Conservation (phyloP, 208 protist species). For the Wallacemonas sp. region DNA sequence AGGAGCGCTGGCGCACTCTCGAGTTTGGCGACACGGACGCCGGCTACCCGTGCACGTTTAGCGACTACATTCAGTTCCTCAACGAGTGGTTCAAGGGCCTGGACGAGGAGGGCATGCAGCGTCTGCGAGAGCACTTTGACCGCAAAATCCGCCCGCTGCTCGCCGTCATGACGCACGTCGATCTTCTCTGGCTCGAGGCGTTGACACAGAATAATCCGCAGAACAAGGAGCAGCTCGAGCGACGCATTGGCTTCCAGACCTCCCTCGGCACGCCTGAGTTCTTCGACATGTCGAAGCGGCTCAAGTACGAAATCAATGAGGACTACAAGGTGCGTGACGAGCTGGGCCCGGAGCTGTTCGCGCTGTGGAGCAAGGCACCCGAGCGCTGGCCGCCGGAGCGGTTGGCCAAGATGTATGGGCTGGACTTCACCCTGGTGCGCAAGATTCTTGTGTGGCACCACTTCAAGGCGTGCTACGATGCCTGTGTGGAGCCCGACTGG, state of each 20-base stretch:
- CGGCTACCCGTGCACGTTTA: slow-evolving; percentile 90
- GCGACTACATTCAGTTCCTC: slow-evolving; percentile 94
- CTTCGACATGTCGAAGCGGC: slow-evolving; percentile 92
- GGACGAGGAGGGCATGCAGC: slow-evolving; percentile 91
- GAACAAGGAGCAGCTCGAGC: slow-evolving; percentile 88
- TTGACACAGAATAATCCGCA: slow-evolving; percentile 89
- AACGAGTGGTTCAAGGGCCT: slow-evolving; percentile 95
- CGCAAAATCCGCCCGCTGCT: slow-evolving; percentile 90
- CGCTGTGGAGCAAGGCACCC: slow-evolving; percentile 92
- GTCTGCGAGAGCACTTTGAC: slow-evolving; percentile 93
- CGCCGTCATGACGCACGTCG: slow-evolving; percentile 91
- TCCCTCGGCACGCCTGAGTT: slow-evolving; percentile 93
- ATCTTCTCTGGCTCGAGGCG: slow-evolving; percentile 91
- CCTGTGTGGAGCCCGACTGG: slow-evolving; percentile 94
- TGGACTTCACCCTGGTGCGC: slow-evolving; percentile 91
- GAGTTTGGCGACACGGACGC: slow-evolving; percentile 91
- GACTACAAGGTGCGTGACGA: slow-evolving; percentile 95
- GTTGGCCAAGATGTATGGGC: slow-evolving; percentile 92
- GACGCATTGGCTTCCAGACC: slow-evolving; percentile 90
- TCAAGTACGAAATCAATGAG: slow-evolving; percentile 94
- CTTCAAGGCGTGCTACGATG: slow-evolving; percentile 95
- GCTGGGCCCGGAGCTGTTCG: slow-evolving; percentile 93
- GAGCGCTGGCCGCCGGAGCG: slow-evolving; percentile 94
- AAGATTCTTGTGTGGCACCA: slow-evolving; percentile 95
- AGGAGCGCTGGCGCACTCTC: slow-evolving; percentile 89